phyloP scores from a whole-genome alignment of 805 yeast genomes.

The Pichia pseudocactophila region DNA sequence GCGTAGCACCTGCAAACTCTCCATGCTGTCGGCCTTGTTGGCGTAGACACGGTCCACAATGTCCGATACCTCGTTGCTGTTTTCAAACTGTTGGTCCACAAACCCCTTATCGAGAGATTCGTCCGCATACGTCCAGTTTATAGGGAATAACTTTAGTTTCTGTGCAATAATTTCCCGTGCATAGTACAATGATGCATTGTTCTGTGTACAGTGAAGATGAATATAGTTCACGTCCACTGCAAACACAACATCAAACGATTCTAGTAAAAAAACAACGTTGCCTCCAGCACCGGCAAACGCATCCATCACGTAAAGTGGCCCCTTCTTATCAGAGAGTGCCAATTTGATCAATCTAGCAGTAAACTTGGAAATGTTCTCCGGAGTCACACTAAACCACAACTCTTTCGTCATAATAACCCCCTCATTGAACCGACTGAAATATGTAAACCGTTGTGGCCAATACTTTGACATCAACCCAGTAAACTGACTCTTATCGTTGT shows the following conservation, averaged over 20 bases:
- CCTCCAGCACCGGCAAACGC: slow-evolving; percentile 87
- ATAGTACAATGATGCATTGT: slow-evolving; percentile 55
- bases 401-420: slow-evolving; percentile 63
- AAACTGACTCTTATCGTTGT: slow-evolving; percentile 8
- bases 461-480: slow-evolving; percentile 32
- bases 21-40: slow-evolving; percentile 9
- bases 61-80: slow-evolving; percentile 5
- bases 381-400: slow-evolving; percentile 83
- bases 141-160: slow-evolving; percentile 38
- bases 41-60: slow-evolving; percentile 6
- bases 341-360: slow-evolving; percentile 48
- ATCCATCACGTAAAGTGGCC: slow-evolving; percentile 55
- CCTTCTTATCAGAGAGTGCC: slow-evolving; percentile 77
- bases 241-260: slow-evolving; percentile 43
- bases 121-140: slow-evolving; percentile 35
- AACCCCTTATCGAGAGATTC: slow-evolving; percentile 9
- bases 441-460: slow-evolving; percentile 49
- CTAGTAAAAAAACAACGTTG: slow-evolving; percentile 67
- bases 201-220: slow-evolving; percentile 56
- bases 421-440: slow-evolving; percentile 56
- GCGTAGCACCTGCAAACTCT: slow-evolving; percentile 7
- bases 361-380: slow-evolving; percentile 61
- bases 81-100: slow-evolving; percentile 7
- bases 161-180: slow-evolving; percentile 32
- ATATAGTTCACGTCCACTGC: slow-evolving; percentile 55